Conservation (phyloP, 805 yeast genomes). For the Suhomyces prunicola region DNA sequence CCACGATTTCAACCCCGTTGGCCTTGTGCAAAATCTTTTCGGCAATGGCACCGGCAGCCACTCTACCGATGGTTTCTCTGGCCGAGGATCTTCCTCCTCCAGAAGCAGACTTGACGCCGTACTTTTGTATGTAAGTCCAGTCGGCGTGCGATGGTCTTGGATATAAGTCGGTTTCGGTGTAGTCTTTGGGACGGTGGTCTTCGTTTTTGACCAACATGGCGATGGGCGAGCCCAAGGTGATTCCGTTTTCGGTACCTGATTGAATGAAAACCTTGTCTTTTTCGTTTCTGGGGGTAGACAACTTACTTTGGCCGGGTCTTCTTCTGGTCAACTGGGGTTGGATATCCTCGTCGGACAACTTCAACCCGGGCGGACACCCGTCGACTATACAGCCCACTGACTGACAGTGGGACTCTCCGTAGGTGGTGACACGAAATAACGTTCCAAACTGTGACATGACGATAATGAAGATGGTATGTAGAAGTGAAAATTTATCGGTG, state of each 20-base stretch:
- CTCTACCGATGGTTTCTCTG: slow-evolving; percentile 97
- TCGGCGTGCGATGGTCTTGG: slow-evolving; percentile 99
- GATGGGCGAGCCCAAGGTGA: slow-evolving; percentile 91
- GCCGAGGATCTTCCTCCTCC: slow-evolving; percentile 99
- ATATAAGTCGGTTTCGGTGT: slow-evolving; percentile 88
- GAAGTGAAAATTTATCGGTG: slow-evolving; percentile 1
- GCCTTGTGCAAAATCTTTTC: slow-evolving; percentile 81
- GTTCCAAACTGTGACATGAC: slow-evolving; percentile 43
- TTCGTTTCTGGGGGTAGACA: slow-evolving; percentile 94
- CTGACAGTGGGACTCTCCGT: slow-evolving; percentile 97
- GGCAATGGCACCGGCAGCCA: slow-evolving; percentile 98
- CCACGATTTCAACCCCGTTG: slow-evolving; percentile 87
- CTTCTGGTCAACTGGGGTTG: slow-evolving; percentile 96
- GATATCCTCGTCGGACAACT: slow-evolving; percentile 77
- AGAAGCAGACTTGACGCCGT: slow-evolving; percentile 88
- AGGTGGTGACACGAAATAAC: slow-evolving; percentile 73
- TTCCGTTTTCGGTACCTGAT: slow-evolving; percentile 89
- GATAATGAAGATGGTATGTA: background rate
- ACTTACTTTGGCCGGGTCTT: slow-evolving; percentile 93
- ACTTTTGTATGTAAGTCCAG: slow-evolving; percentile 85
- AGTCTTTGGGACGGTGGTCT: slow-evolving; percentile 96
- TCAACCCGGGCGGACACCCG: slow-evolving; percentile 95
- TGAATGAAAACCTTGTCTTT: slow-evolving; percentile 91
- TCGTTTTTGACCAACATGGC: slow-evolving; percentile 90
- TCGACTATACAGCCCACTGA: slow-evolving; percentile 98